Percentiles rank a stretch among this genome's conserved stretches.
Evolutionary conservation across 495 filamentous ascomycete genomes (phyloP).

Genomic region (Chaetomium fimeti): DNA sequence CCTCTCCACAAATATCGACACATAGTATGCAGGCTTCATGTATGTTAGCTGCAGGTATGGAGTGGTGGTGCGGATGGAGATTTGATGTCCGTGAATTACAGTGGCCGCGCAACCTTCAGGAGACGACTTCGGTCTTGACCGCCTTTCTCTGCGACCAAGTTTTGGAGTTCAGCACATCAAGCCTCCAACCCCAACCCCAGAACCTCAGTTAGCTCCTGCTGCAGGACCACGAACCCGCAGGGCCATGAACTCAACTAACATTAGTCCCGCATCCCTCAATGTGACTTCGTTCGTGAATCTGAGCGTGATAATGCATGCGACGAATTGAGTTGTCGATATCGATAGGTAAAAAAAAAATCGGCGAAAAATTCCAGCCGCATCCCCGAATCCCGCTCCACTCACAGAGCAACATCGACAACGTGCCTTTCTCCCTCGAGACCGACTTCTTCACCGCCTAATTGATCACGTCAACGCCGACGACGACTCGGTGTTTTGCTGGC

Average conservation of each 20-base stretch:
- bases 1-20: slow-evolving; percentile 1
- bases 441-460: slow-evolving; percentile 33
- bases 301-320: slow-evolving; percentile 11
- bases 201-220: slow-evolving; percentile 11
- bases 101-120: not conserved
- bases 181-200: slow-evolving; percentile 28
- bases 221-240: slow-evolving; percentile 8
- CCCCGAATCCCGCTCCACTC: slow-evolving; percentile 16
- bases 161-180: not conserved
- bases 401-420: slow-evolving; percentile 18
- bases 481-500: not conserved
- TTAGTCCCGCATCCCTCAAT: slow-evolving; percentile 3
- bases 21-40: slow-evolving; percentile 21
- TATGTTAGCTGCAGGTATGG: slow-evolving; percentile 26
- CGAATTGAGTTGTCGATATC: slow-evolving; percentile 8
- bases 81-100: slow-evolving; percentile 1
- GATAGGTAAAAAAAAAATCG: slow-evolving; percentile 13
- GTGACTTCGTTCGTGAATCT: not conserved
- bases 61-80: slow-evolving; percentile 14
- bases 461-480: not conserved
- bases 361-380: slow-evolving; percentile 9
- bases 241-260: not conserved
- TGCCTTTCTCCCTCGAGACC: slow-evolving; percentile 7
- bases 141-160: slow-evolving; percentile 29
- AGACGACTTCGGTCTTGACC: slow-evolving; percentile 27